Conservation (phyloP, 2,329 filamentous ascomycete genomes). For the Ophiostoma perfectum region DNA sequence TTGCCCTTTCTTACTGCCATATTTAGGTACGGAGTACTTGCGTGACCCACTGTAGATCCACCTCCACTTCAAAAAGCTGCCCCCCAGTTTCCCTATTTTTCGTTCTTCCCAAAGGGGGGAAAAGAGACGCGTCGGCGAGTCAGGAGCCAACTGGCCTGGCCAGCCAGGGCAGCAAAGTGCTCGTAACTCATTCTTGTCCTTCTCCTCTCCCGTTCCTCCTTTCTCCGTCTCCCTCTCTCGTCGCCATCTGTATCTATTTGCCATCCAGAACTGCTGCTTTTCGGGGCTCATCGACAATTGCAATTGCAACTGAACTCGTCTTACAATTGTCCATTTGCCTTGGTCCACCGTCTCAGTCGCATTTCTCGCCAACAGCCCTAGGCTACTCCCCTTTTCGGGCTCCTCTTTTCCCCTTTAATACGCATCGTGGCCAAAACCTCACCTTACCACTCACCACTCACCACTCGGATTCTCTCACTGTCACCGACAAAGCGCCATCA, state of each 20-base stretch:
- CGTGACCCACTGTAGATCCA: conserved; percentile 24
- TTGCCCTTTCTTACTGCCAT: too few species aligned
- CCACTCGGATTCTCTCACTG: neutral
- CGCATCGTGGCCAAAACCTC: conserved; percentile 14
- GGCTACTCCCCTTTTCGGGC: conserved; percentile 1
- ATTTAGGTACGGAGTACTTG: conserved; percentile 18
- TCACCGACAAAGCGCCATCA: neutral
- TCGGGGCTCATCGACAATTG: neutral
- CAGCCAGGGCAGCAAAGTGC: neutral
- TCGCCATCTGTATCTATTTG: neutral
- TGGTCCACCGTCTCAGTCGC: conserved; percentile 12
- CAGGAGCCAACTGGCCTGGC: conserved; percentile 5
- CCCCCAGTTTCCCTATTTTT: conserved; percentile 20
- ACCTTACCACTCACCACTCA: neutral
- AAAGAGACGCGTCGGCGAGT: conserved; percentile 21
- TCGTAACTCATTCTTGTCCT: neutral
- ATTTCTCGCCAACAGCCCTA: conserved; percentile 2
- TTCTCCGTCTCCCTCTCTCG: neutral
- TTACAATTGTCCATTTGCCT: conserved; percentile 5
- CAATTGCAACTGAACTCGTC: neutral
- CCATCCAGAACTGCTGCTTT: neutral
- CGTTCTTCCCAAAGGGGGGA: conserved; percentile 20
- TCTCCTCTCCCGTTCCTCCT: neutral
- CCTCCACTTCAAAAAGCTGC: conserved; percentile 22
- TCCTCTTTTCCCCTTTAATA: conserved; percentile 17